Percentiles rank a stretch among this genome's conserved stretches.
These are phyloP conservation scores for Warburgia ugandensis DNA, from an alignment of 164 flowering plant genomes.

Conservation along the genomic window DNA sequence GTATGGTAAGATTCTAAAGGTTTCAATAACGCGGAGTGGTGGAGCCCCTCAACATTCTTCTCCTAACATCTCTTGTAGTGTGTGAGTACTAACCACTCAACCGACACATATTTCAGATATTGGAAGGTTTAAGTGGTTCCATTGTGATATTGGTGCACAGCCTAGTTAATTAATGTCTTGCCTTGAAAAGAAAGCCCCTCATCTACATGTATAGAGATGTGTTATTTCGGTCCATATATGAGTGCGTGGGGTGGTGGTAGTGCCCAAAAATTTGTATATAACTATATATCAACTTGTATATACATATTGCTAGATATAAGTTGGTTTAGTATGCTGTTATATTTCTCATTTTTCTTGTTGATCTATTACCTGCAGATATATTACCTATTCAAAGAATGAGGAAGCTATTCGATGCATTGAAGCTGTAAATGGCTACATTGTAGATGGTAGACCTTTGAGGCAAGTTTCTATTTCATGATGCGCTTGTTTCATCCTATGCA, in stretches of 20 bases:
- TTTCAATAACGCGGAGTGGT: constrained; percentile 84
- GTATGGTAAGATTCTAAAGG: constrained; percentile 94
- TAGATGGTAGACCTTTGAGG: constrained; percentile 89
- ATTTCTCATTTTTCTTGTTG: constrained; percentile 5
- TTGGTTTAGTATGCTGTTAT: not conserved
- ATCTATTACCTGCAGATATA: constrained; percentile 81
- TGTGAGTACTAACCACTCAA: constrained; percentile 47
- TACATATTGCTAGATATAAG: too few species aligned
- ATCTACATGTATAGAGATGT: too few species aligned
- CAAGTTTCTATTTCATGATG: too few species aligned
- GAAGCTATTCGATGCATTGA: constrained; percentile 97
- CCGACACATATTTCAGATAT: not conserved
- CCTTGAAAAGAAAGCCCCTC: too few species aligned
- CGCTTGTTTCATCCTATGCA: too few species aligned
- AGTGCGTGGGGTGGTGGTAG: too few species aligned
- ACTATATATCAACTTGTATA: too few species aligned
- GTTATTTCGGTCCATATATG: too few species aligned
- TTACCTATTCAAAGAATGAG: constrained; percentile 85
- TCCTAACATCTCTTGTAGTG: constrained; percentile 76
- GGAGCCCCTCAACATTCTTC: constrained; percentile 83
- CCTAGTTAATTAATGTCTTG: too few species aligned
- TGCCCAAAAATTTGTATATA: too few species aligned
- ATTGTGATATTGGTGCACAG: too few species aligned
- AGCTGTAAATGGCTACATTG: constrained; percentile 75
- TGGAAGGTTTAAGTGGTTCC: too few species aligned